Base-by-base conservation (phyloP, 176 grass and related monocot species). In the Pharus latifolius region DNA sequence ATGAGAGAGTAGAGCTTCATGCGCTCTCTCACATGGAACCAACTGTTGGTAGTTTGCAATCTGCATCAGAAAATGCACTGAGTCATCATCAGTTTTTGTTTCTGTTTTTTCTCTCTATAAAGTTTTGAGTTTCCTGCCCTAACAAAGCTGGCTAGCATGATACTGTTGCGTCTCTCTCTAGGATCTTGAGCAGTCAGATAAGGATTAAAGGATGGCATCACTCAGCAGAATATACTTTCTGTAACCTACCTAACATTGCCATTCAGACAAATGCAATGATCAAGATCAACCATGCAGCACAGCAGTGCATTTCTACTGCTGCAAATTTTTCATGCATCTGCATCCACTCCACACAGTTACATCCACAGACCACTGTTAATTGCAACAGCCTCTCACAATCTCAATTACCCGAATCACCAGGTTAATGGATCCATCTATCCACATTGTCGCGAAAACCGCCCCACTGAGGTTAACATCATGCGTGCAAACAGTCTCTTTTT, bases 211-310 rank as follows among this genome's bases (percentile, higher is more conserved):
- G 1, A 66, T 66, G 42, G 43, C 33, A 72, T 75, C 54, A 61
- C 46, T 57, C 49, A 25, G 3, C 18, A 58, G 59, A 72, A 72
- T 78, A 58, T 66, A 66, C 58, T 72, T 63, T 33, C 41, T 77
- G 56, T 55, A 70, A 57, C 74, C 74, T 77, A 57, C 74, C 74
- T 78, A 71, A 83, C 41, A 57, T 41, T 49, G 57, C 49, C 66
- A 83, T 77, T 26, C 44, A 77, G 65, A 31, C 73, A 49, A 20
- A 69, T 47, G 40, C 37, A 81, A 58, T 66, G 49, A 72, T 65
- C 28, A 57, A 44, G 49, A 72, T 65, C 28, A 57, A 44, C 29
- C 35, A 56, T 37, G 42, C 69, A 55, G 62, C 20, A 40, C 69
- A 55, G 62, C 20, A 40, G 76, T 64, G 77, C 75, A 73, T 72